A percentile compares a stretch with the other conserved stretches of the same genome.
phyloP scores from a whole-genome alignment of 352 stramenopile genomes.

The Phytophthora melonis region DNA sequence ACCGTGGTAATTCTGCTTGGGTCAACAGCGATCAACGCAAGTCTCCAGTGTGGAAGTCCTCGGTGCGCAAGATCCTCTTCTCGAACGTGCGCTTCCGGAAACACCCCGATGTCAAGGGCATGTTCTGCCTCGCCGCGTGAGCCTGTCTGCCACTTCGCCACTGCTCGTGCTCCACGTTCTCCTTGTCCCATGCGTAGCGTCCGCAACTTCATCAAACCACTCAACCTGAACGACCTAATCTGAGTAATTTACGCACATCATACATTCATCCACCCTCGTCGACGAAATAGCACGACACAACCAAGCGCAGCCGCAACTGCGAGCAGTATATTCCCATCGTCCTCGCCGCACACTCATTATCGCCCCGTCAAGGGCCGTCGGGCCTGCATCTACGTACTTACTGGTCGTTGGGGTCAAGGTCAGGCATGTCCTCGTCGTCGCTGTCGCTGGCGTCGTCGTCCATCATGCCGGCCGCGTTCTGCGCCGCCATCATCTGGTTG shows the following conservation, averaged over 20 bases:
- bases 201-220: slow-evolving; percentile 19
- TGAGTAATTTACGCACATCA: neutral
- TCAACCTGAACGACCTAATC: neutral
- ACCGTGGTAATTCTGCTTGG: slow-evolving; percentile 18
- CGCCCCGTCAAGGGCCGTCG: too few relatives aligned
- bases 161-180: neutral
- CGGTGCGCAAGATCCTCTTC: slow-evolving; percentile 91
- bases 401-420: slow-evolving; percentile 77
- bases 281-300: neutral
- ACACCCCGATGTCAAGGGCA: slow-evolving; percentile 71
- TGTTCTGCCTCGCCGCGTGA: slow-evolving; percentile 79
- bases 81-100: slow-evolving; percentile 89
- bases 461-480: slow-evolving; percentile 84
- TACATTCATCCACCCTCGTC: too few relatives aligned
- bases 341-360: neutral
- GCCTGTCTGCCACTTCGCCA: neutral
- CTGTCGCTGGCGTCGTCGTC: slow-evolving; percentile 62
- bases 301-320: neutral
- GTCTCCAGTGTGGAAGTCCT: slow-evolving; percentile 91
- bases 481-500: slow-evolving; percentile 93
- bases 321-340: neutral
- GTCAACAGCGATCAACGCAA: slow-evolving; percentile 79
- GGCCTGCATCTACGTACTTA: slow-evolving; percentile 19
- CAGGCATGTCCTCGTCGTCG: slow-evolving; percentile 88
- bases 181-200: slow-evolving; percentile 6